These are phyloP conservation scores for Zygoascus sp. DNA, from an alignment of 1,139 yeast genomes.

Conservation along the genomic window DNA sequence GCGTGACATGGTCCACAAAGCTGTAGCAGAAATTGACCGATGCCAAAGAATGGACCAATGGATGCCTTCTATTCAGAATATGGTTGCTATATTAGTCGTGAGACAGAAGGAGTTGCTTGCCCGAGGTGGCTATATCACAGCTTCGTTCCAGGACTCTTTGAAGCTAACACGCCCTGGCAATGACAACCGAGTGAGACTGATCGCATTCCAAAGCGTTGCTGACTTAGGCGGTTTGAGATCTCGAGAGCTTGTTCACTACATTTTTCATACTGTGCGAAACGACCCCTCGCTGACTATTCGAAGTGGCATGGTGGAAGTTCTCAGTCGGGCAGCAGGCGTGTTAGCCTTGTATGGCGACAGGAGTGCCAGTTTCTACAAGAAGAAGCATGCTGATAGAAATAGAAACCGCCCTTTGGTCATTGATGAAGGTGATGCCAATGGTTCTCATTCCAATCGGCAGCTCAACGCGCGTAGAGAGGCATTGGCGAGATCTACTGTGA, in stretches of 20 bases:
- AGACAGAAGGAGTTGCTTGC: slow-evolving; percentile 59
- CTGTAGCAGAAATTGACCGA: slow-evolving; percentile 62
- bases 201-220: slow-evolving; percentile 68
- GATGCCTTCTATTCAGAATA: slow-evolving; percentile 69
- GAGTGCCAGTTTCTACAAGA: slow-evolving; percentile 16
- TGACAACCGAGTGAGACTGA: slow-evolving; percentile 48
- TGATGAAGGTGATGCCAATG: slow-evolving; percentile 15
- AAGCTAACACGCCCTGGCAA: slow-evolving; percentile 49
- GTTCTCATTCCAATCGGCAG: slow-evolving; percentile 13
- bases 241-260: slow-evolving; percentile 53
- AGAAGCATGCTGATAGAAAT: slow-evolving; percentile 27
- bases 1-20: slow-evolving; percentile 39
- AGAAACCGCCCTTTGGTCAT: slow-evolving; percentile 16
- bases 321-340: slow-evolving; percentile 53
- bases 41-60: slow-evolving; percentile 78
- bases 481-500: slow-evolving; percentile 45
- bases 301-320: slow-evolving; percentile 44
- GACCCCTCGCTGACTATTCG: slow-evolving; percentile 54
- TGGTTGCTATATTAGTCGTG: slow-evolving; percentile 55
- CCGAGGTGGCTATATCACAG: slow-evolving; percentile 48
- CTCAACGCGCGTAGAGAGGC: slow-evolving; percentile 40
- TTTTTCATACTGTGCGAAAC: slow-evolving; percentile 53
- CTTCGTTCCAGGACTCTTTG: slow-evolving; percentile 49
- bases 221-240: slow-evolving; percentile 74
- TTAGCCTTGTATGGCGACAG: slow-evolving; percentile 63